A percentile compares a stretch with the other conserved stretches of the same genome.
phyloP scores from a whole-genome alignment of 2,329 filamentous ascomycete species.

The Colletotrichum theobromicola region DNA sequence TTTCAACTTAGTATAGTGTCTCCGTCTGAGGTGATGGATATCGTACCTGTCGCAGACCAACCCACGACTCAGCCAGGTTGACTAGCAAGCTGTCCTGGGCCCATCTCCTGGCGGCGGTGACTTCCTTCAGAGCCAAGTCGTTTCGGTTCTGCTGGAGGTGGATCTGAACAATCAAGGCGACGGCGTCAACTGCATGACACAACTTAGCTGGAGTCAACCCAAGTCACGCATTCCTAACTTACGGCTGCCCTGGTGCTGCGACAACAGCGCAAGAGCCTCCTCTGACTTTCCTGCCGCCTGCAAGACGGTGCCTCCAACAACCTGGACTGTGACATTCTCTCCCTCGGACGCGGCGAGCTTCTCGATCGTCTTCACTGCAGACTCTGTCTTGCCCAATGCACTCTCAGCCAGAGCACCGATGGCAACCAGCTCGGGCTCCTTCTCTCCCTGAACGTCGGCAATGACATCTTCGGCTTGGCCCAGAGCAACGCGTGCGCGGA shows the following conservation, averaged over 20 bases:
- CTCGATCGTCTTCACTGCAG: slow-evolving; percentile 68
- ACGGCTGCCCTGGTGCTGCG: slow-evolving; percentile 87
- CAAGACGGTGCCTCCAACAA: slow-evolving; percentile 81
- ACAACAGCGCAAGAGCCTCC: slow-evolving; percentile 79
- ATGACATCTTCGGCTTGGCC: slow-evolving; percentile 79
- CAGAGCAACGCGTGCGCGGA: slow-evolving; percentile 83
- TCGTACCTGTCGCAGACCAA: slow-evolving; percentile 82
- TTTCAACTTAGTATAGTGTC: slow-evolving; percentile 29
- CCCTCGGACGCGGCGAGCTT: slow-evolving; percentile 69
- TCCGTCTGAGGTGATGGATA: neutral
- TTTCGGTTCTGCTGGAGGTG: slow-evolving; percentile 90
- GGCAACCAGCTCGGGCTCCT: slow-evolving; percentile 76
- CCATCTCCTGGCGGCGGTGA: slow-evolving; percentile 85
- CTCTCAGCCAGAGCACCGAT: slow-evolving; percentile 77
- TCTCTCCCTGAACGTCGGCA: slow-evolving; percentile 67
- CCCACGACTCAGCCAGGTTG: slow-evolving; percentile 95
- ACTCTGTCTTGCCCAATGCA: slow-evolving; percentile 61
- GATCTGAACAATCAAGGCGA: slow-evolving; percentile 90
- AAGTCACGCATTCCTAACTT: slow-evolving; percentile 39
- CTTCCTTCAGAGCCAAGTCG: slow-evolving; percentile 90
- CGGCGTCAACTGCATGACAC: slow-evolving; percentile 66
- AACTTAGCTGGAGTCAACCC: neutral
- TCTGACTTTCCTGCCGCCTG: slow-evolving; percentile 83
- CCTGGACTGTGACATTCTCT: slow-evolving; percentile 82
- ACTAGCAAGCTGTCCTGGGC: slow-evolving; percentile 93